These are phyloP conservation scores for Mortierella sp. DNA, from an alignment of 371 early-diverging fungal genomes.

Conservation along the genomic window DNA sequence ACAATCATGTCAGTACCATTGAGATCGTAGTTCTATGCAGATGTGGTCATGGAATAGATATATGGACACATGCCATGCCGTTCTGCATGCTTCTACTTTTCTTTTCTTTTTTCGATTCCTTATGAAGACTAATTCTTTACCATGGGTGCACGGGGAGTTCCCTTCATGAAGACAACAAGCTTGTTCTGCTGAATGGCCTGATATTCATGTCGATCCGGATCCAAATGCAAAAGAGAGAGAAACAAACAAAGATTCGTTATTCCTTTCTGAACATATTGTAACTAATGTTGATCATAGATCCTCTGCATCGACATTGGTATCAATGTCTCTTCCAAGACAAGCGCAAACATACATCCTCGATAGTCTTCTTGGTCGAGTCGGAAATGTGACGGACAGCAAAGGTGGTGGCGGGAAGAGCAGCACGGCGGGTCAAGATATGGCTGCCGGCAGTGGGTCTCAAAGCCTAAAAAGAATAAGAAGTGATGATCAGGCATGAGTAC, in stretches of 20 bases:
- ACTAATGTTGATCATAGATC: background rate
- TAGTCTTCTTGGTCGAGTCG: conserved; percentile 47
- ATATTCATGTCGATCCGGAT: conserved; percentile 1
- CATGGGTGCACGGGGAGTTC: conserved; percentile 89
- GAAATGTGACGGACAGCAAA: conserved; percentile 49
- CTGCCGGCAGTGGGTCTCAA: conserved; percentile 23
- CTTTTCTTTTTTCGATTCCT: background rate
- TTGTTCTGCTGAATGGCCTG: conserved; percentile 41
- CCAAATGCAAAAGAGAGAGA: background rate
- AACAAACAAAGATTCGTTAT: background rate
- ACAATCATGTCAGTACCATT: background rate
- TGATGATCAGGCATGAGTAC: background rate
- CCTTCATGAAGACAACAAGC: conserved; percentile 91
- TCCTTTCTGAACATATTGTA: background rate
- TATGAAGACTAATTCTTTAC: conserved; percentile 44
- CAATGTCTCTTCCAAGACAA: background rate
- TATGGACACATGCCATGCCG: too few species aligned
- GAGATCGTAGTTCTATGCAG: background rate
- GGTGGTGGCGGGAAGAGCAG: conserved; percentile 43
- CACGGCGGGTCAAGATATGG: conserved; percentile 45
- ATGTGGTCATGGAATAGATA: background rate
- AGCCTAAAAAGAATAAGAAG: conserved; percentile 7
- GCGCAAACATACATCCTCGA: conserved; percentile 50
- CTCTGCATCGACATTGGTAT: background rate
- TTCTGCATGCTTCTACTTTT: background rate